Conservation (phyloP, 352 stramenopile species). For the Saprolegnia diclina region DNA sequence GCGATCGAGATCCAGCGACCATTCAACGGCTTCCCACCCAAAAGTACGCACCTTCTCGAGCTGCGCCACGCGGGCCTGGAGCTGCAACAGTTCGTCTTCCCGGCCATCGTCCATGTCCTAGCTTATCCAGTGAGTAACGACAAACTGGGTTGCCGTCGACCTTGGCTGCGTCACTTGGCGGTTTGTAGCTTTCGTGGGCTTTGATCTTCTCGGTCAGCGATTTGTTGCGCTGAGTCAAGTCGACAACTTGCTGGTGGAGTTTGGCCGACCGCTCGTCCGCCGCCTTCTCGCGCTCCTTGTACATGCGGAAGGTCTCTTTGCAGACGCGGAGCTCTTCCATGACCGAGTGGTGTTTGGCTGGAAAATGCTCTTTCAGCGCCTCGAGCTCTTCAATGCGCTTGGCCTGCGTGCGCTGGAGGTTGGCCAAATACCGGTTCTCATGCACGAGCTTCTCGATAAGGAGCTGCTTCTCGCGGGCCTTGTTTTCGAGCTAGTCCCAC, state of each 20-base stretch:
- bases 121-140: no score
- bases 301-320: conserved; percentile 51
- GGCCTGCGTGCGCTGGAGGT: conserved; percentile 44
- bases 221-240: conserved; percentile 55
- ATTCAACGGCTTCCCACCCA: background rate
- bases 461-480: conserved; percentile 53
- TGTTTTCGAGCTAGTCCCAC: conserved; percentile 50
- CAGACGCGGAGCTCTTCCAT: conserved; percentile 59
- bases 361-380: conserved; percentile 56
- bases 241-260: conserved; percentile 52
- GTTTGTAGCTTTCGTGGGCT: conserved; percentile 33
- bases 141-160: background rate
- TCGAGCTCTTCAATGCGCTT: conserved; percentile 58
- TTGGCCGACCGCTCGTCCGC: conserved; percentile 44
- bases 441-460: conserved; percentile 49
- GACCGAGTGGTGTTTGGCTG: conserved; percentile 41
- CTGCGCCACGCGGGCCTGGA: conserved; percentile 52
- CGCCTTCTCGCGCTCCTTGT: conserved; percentile 45
- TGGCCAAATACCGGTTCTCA: conserved; percentile 53
- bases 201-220: conserved; percentile 41
- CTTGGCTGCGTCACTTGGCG: conserved; percentile 1
- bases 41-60: conserved; percentile 44
- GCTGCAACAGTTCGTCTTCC: conserved; percentile 56
- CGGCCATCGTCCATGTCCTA: conserved; percentile 51
- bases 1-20: background rate